Conservation (phyloP, 106 monocot species). For the Dioscorea dumetorum region DNA sequence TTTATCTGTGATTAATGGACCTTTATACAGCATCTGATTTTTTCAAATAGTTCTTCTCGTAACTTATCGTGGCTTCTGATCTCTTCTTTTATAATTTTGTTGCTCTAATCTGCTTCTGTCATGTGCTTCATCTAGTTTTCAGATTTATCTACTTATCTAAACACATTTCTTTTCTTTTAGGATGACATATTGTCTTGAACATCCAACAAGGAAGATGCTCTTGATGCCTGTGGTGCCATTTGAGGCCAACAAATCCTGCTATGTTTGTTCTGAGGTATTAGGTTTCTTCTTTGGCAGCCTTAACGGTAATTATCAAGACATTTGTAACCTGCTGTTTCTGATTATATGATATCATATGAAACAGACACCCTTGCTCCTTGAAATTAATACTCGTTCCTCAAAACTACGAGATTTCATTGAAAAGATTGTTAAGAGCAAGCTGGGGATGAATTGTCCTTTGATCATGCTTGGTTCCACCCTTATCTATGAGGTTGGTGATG, state of each 20-base stretch:
- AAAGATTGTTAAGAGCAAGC: slow-evolving; percentile 67
- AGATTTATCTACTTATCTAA: not conserved
- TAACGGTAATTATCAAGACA: not conserved
- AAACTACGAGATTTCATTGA: slow-evolving; percentile 83
- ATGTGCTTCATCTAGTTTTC: not conserved
- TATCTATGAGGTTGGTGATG: slow-evolving; percentile 90
- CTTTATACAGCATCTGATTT: too few species aligned
- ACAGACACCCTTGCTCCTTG: slow-evolving; percentile 74
- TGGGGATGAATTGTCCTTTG: slow-evolving; percentile 78
- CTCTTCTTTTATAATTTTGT: too few species aligned
- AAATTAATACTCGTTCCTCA: slow-evolving; percentile 62
- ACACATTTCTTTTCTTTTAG: slow-evolving; percentile 24
- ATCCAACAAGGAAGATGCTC: slow-evolving; percentile 91
- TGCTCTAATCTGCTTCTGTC: not conserved
- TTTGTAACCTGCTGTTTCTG: not conserved
- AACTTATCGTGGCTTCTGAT: too few species aligned
- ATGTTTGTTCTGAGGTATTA: slow-evolving; percentile 97
- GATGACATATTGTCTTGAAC: slow-evolving; percentile 98
- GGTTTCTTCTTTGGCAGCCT: not conserved
- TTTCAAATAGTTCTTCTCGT: too few species aligned
- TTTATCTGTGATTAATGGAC: too few species aligned
- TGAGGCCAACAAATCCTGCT: slow-evolving; percentile 90
- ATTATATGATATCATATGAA: slow-evolving; percentile 12
- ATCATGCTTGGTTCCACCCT: slow-evolving; percentile 83
- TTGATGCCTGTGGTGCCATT: slow-evolving; percentile 94